Conservation (phyloP, 176 grass and related monocot genomes). For the Pontederia crassipes region DNA sequence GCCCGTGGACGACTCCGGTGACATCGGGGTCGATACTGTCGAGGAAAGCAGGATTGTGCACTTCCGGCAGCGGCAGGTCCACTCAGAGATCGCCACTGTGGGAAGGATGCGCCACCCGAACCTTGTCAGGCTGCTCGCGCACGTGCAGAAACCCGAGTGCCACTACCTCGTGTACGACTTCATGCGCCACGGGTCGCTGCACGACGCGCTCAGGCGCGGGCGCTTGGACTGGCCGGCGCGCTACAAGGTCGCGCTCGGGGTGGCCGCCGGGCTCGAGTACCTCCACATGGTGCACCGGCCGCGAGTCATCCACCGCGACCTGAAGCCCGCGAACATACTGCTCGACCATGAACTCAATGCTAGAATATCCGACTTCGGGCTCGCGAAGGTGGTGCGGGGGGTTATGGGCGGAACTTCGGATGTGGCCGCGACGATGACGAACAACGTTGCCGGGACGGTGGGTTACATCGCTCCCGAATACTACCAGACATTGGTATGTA, state of each 20-base stretch:
- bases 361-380: conserved; percentile 70
- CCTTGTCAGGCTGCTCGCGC: conserved; percentile 56
- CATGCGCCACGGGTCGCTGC: conserved; percentile 82
- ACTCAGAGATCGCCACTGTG: conserved; percentile 79
- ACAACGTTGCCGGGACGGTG: conserved; percentile 51
- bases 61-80: conserved; percentile 61
- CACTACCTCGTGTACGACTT: conserved; percentile 90
- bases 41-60: conserved; percentile 57
- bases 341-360: conserved; percentile 75
- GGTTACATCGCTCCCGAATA: conserved; percentile 96
- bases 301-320: conserved; percentile 73
- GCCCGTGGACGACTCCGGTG: conserved; percentile 10
- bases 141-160: conserved; percentile 51
- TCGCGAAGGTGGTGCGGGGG: conserved; percentile 60
- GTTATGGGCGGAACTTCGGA: not conserved
- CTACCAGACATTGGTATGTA: conserved; percentile 61
- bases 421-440: conserved; percentile 13
- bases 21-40: conserved; percentile 19
- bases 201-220: conserved; percentile 22
- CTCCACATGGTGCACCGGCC: conserved; percentile 56
- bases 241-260: conserved; percentile 45
- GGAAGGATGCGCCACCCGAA: conserved; percentile 82
- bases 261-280: conserved; percentile 70
- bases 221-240: conserved; percentile 42
- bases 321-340: conserved; percentile 87